Percentiles rank a stretch among this genome's conserved stretches.
phyloP scores from a whole-genome alignment of 441 rosid species.

The Biscutella laevigata region DNA sequence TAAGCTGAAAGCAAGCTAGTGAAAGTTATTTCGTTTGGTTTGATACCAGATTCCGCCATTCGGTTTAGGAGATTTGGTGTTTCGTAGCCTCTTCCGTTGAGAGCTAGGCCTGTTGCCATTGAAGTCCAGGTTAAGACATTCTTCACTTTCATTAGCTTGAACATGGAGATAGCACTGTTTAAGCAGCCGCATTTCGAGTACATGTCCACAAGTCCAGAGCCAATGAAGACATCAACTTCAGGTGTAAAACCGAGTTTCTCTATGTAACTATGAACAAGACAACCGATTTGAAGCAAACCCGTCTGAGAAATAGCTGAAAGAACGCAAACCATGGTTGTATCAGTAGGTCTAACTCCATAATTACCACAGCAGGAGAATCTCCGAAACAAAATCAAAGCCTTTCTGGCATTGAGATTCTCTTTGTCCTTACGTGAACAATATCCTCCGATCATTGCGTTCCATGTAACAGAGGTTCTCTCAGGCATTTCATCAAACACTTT shows the following conservation, averaged over 20 bases:
- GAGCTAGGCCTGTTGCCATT: constrained; percentile 40
- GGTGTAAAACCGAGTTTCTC: constrained; percentile 32
- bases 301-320: constrained; percentile 40
- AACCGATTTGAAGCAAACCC: constrained; percentile 32
- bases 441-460: constrained; percentile 46
- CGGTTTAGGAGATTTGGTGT: constrained; percentile 29
- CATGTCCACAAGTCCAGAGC: constrained; percentile 45
- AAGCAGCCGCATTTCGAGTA: constrained; percentile 45
- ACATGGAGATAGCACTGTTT: constrained; percentile 24
- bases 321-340: constrained; percentile 43
- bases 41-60: constrained; percentile 31
- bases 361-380: constrained; percentile 23
- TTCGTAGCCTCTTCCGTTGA: constrained; percentile 37
- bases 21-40: constrained; percentile 44
- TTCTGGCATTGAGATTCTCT: constrained; percentile 22
- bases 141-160: constrained; percentile 31
- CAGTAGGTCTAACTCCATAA: constrained; percentile 37
- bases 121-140: constrained; percentile 55
- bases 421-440: constrained; percentile 36
- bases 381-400: constrained; percentile 32
- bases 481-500: constrained; percentile 51
- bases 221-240: constrained; percentile 35
- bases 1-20: constrained; percentile 36
- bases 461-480: constrained; percentile 30
- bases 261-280: constrained; percentile 40